Percentiles rank a stretch among this genome's conserved stretches.
Conservation (phyloP, 164 flowering plant species). For the Magnolia changhungtana region DNA sequence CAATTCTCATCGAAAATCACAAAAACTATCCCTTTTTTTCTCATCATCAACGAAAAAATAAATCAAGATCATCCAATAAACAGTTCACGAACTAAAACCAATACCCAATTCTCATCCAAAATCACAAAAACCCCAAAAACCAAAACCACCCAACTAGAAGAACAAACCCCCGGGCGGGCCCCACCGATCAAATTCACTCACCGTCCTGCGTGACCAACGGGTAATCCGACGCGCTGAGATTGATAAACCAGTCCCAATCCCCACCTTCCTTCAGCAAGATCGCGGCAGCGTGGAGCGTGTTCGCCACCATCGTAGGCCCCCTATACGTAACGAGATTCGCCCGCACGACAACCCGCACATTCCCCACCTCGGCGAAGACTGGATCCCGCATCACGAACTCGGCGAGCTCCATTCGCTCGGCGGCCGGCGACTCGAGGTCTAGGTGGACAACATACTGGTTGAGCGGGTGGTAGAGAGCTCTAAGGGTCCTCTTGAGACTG, state of each 20-base stretch:
- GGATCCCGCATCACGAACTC: conserved; percentile 41
- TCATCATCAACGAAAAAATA: neutral
- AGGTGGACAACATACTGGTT: conserved; percentile 75
- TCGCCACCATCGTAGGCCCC: conserved; percentile 83
- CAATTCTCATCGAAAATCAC: neutral
- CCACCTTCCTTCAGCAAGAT: conserved; percentile 66
- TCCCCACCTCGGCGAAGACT: conserved; percentile 46
- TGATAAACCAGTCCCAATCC: conserved; percentile 89
- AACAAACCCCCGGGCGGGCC: neutral
- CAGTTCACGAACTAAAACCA: neutral
- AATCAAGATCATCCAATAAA: neutral
- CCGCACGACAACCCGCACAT: conserved; percentile 49
- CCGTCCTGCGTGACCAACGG: conserved; percentile 92
- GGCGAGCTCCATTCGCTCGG: conserved; percentile 57
- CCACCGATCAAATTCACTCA: conserved; percentile 51
- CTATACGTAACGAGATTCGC: conserved; percentile 81
- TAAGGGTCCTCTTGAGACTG: conserved; percentile 55
- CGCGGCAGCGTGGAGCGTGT: conserved; percentile 78
- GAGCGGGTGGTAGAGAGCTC: conserved; percentile 71
- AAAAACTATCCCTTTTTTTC: neutral
- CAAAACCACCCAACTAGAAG: neutral
- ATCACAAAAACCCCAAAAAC: neutral
- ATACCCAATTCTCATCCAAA: neutral
- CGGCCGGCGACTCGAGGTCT: conserved; percentile 60
- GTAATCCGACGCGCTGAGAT: conserved; percentile 85